Evolutionary conservation across 73 alveolate species (phyloP).

Genomic region (Paramecium primaurelia): DNA sequence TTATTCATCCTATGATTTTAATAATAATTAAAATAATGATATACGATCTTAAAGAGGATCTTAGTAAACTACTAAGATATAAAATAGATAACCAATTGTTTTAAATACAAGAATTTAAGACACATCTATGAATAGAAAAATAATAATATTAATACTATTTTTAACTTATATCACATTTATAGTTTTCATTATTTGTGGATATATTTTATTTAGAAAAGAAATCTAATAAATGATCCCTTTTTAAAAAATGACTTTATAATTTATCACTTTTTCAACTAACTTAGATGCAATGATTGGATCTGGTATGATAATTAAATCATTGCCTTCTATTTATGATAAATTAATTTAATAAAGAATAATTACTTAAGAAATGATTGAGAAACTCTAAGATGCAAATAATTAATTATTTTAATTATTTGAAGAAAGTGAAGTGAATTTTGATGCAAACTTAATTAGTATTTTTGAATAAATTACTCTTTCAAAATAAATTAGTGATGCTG

Average conservation of each 20-base stretch:
- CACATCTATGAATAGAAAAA: not conserved
- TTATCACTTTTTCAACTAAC: not conserved
- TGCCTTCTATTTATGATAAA: not conserved
- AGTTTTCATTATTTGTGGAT: not conserved
- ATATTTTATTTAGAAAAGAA: not conserved
- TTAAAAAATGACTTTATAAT: not conserved
- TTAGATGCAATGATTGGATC: not conserved
- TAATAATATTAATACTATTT: not conserved
- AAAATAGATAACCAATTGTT: not conserved
- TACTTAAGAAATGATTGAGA: not conserved
- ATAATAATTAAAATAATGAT: not conserved
- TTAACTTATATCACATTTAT: not conserved
- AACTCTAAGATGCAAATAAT: not conserved
- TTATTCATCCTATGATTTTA: not conserved
- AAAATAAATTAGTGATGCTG: not conserved
- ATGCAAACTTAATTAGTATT: not conserved
- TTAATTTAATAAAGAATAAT: not conserved
- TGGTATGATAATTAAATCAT: not conserved
- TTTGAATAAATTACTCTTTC: not conserved
- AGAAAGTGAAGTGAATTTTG: not conserved
- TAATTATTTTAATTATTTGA: not conserved
- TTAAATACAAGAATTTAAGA: not conserved
- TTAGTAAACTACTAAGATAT: not conserved
- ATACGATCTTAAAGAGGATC: not conserved
- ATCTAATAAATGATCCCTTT: not conserved